phyloP scores from a whole-genome alignment of 352 stramenopile species.

The Thraustochytrium striatum region DNA sequence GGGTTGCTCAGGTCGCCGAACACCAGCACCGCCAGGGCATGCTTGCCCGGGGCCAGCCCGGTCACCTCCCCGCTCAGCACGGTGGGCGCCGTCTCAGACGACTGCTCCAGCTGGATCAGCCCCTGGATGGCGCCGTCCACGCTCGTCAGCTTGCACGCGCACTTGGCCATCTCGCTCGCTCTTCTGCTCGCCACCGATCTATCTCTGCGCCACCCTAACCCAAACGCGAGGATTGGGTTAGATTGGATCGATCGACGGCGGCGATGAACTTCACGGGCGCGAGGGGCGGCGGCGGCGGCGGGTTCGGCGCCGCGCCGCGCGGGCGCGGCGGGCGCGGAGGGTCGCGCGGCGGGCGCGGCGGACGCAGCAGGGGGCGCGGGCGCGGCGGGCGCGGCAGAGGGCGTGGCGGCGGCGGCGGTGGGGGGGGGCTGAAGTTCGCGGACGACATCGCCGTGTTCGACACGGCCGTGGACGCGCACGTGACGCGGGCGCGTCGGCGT shows the following conservation, averaged over 20 bases:
- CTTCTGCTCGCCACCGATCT: neutral
- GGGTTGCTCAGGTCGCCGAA: conserved; percentile 27
- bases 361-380: neutral
- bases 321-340: too few species aligned
- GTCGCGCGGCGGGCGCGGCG: neutral
- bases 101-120: conserved; percentile 36
- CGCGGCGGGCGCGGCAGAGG: neutral
- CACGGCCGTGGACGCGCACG: conserved; percentile 29
- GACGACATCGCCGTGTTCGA: conserved; percentile 37
- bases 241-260: too few species aligned
- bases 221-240: too few species aligned
- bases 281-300: too few species aligned
- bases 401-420: neutral
- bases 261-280: too few species aligned
- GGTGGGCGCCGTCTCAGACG: conserved; percentile 28
- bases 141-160: conserved; percentile 19
- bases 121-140: conserved; percentile 33
- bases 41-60: conserved; percentile 41
- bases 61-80: conserved; percentile 18
- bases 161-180: conserved; percentile 36
- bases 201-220: too few species aligned
- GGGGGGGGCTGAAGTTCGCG: conserved; percentile 7
- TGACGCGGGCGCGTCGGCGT: neutral
- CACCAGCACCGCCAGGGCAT: conserved; percentile 35
- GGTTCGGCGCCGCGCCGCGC: too few species aligned